Evolutionary conservation across 306 rosid genomes (phyloP), one percentile per base, ranked within the genome.

Genomic region (Cicer chorassanicum): DNA sequence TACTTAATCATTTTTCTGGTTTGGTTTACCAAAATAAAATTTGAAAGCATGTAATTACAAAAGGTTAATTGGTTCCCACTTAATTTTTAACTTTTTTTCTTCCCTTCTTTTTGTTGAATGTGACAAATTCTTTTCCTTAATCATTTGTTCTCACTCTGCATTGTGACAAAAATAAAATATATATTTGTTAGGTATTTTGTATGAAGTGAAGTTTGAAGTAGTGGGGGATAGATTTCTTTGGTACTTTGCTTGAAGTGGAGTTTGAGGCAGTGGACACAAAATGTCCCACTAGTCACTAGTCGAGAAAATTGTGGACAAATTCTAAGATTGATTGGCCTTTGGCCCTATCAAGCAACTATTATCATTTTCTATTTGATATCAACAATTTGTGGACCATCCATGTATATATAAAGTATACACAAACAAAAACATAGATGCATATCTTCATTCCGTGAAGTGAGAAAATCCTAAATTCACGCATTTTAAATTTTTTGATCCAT

Each of bases 281-380:
- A 29, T 29, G 36, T 29, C 36, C 3, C 36, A 29, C 16, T 34
- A 71, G 76, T 53, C 68, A 73, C 59, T 24, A 60, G 19, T 70
- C 43, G 73, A 83, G 73, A 65, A 70, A 79, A 56, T 79, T 79
- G 71, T 56, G 73, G 82, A 66, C 21, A 40, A 4, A 11, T 53
- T 73, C 24, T 68, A 4, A 43, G 62, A 79, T 69, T 83, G 77
- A 79, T 79, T 55, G 71, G 61, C 46, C 59, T 46, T 41, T 83
- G 83, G 78, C 54, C 80, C 51, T 54, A 69, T 42, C 50, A 12
- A 13, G 64, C 69, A 67, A 43, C 69, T 55, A 56, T 70, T 61
- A 68, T 56, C 63, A n/a, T 42, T 59, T 38, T 38, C 45, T 46
- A 51, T 78, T 53, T 51, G 56, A 21, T 65, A 68, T 68, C 54